phyloP scores from a whole-genome alignment of 2,329 filamentous ascomycete genomes.

The Ceratocystiopsis sp. region DNA sequence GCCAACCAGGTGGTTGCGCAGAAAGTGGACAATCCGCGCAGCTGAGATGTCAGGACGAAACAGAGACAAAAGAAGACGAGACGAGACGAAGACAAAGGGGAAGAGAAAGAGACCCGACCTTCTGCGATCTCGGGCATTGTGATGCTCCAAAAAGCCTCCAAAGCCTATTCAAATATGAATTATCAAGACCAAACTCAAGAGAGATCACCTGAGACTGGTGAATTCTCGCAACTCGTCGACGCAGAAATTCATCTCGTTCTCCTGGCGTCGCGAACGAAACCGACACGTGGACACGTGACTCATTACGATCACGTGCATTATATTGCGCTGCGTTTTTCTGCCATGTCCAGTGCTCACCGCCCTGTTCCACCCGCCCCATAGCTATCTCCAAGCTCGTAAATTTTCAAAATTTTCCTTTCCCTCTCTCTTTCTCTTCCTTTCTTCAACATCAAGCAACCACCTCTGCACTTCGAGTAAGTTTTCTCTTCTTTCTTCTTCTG shows the following conservation, averaged over 20 bases:
- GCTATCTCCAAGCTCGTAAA: constrained; percentile 4
- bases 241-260: not conserved
- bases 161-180: not conserved
- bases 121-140: constrained; percentile 47
- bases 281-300: constrained; percentile 18
- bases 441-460: too few species aligned
- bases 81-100: not conserved
- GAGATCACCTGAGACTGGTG: too few species aligned
- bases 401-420: constrained; percentile 9
- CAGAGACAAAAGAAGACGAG: not conserved
- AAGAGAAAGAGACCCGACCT: constrained; percentile 18
- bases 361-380: not conserved
- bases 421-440: constrained; percentile 3
- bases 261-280: constrained; percentile 7
- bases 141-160: not conserved
- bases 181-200: too few species aligned
- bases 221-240: too few species aligned
- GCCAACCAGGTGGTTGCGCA: constrained; percentile 68
- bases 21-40: constrained; percentile 70
- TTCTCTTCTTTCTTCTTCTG: constrained; percentile 3
- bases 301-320: not conserved
- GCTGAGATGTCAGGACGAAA: not conserved
- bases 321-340: not conserved
- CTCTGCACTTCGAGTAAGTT: not conserved
- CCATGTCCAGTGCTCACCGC: not conserved